Evolutionary conservation across 2,329 filamentous ascomycete species (phyloP), one percentile per base, ranked within the genome.

Genomic region (Pseudogymnoascus sp.): DNA sequence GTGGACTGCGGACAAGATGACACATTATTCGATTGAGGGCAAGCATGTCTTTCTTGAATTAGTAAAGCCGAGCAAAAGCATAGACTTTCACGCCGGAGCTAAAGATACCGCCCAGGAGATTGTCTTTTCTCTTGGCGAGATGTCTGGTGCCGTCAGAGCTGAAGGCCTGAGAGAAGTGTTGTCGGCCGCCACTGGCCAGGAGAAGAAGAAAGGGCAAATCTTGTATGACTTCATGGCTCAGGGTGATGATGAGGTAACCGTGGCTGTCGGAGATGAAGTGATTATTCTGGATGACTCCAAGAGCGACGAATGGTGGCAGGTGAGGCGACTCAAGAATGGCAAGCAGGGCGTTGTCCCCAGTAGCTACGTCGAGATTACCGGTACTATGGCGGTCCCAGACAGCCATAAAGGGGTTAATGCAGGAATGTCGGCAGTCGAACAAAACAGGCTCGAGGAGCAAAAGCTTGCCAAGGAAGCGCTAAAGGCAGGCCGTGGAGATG

Each of bases 291-390:
- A 99, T 73, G 92, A 97, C 72, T 85, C 81, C 36, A 95, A 93
- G 77, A 97, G 93, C 67, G 92, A 97, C 65, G 95, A 99, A 73
- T 99, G 95, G 95, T 97, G 95, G 93, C 92, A 95, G 80, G 91
- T 99, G 37, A 86, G 90, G 65, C 86, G 93, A 37, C 73, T 97
- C 67, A 96, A 92, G 78, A 97, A 92, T 73, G 91, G 91, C 69
- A 95, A 92, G 73, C 91, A 97, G 77, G 95, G 95, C 40, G 95
- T 99, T 26, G 93, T 99, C 7, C 95, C 95, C 12, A 95, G 92
- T 79, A 96, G 91, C 76, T 99, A 97, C 72, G 88, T 99, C 69
- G 93, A 99, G 75, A 80, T 96, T 62, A 93, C 86, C 21, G 91
- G 91, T 63, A 83, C 83, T 11, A 75, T 87, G 23, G 74, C 82